Evolutionary conservation across 2,329 filamentous ascomycete species (phyloP), one percentile per base, ranked within the genome.

Genomic region (Drechslerella coelobrocha): DNA sequence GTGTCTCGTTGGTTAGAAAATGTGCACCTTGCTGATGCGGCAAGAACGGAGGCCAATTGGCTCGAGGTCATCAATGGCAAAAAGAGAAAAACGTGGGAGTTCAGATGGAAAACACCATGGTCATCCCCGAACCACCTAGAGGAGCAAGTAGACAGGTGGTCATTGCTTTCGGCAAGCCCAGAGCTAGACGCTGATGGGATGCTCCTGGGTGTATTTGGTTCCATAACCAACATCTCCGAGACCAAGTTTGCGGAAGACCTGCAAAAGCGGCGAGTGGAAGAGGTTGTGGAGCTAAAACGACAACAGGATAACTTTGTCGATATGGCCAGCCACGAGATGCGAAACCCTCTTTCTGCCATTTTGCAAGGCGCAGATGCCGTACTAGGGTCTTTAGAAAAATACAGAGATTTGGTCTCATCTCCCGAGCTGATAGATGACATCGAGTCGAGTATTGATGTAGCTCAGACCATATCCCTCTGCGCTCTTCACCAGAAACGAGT

Each of bases 381-480:
- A 59, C 79, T 76, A 2, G 61, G 56, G 1, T 61, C 66, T 2
- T 51, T 75, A 12, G 72, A 72, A 27, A 54, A 48, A 23, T 68
- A 73, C 26, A 55, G 68, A 51, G 41, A 62, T 8, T 63, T 65
- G 7, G 61, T 53, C 52, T 55, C 60, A 0, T 61, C 45, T 14
- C 63, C 37, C 24, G 60, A 52, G 7, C 29, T 69, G 43, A 41
- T 52, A 1, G 55, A 74, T 10, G 73, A 75, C 27, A 72, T 73
- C 12, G 74, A 76, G 19, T 81, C 80, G 71, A 82, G 80, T 68
- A 82, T 91, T n/a, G 89, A 92, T 77, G 89, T 89, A 4, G 88
- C 89, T n/a, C 89, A 90, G 75, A 92, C 89, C 0, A 92, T 93
- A 76, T 87, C 87, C 17, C 82, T 92, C n/a, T 94, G 90, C 77